Evolutionary conservation across 352 stramenopile genomes (phyloP).

Genomic region (Stramenopiles sp.): DNA sequence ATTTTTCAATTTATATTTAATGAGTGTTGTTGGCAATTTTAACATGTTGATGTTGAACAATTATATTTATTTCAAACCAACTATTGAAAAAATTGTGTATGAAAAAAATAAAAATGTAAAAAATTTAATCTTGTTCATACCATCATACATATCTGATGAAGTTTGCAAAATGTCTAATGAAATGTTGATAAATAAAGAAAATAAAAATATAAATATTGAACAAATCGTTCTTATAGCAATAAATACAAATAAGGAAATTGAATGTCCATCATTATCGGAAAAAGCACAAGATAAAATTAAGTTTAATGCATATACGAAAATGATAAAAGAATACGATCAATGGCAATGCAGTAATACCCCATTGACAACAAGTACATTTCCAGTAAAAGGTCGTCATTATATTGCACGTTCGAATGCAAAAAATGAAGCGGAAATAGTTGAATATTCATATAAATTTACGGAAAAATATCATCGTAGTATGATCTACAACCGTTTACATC

Average conservation of each 20-base stretch:
- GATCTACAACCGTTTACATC: neutral
- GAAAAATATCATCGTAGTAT: neutral
- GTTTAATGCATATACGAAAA: neutral
- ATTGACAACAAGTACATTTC: neutral
- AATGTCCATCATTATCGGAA: neutral
- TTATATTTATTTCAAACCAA: neutral
- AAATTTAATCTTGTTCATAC: neutral
- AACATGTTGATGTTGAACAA: constrained; percentile 8
- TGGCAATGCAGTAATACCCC: neutral
- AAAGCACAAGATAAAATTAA: neutral
- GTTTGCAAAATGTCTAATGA: neutral
- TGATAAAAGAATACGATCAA: neutral
- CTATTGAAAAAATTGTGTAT: neutral
- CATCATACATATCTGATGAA: neutral
- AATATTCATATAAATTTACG: neutral
- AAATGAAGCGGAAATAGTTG: neutral
- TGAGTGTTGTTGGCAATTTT: neutral
- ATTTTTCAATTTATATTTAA: neutral
- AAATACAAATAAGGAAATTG: neutral
- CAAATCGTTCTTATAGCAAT: neutral
- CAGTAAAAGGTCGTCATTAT: neutral
- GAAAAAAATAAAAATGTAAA: neutral
- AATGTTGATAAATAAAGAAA: neutral
- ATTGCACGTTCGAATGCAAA: neutral
- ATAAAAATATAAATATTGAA: neutral